Evolutionary conservation across 2,329 filamentous ascomycete species (phyloP).

Genomic region (Nemania sp.): DNA sequence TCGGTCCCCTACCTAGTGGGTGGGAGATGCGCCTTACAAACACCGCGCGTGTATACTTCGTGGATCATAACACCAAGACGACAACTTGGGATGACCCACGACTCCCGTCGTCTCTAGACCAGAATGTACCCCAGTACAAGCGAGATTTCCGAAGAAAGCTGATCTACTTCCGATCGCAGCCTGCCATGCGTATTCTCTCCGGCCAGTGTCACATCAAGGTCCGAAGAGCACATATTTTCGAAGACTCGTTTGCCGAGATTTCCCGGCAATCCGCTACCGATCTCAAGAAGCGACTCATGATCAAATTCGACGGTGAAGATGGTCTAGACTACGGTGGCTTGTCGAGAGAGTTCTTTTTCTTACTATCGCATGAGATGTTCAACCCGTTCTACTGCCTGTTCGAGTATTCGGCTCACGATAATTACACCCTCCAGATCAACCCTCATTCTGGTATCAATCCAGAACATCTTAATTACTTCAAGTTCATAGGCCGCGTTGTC

Average conservation of each 20-base stretch:
- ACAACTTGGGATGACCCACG: slow-evolving; percentile 99
- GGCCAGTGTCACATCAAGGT: slow-evolving; percentile 99
- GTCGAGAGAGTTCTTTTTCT: slow-evolving; percentile 98
- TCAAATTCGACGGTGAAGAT: slow-evolving; percentile 99
- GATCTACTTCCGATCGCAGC: slow-evolving; percentile 99
- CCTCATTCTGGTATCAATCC: slow-evolving; percentile 99
- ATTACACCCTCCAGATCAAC: slow-evolving; percentile 99
- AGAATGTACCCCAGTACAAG: slow-evolving; percentile 99
- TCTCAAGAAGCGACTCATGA: slow-evolving; percentile 98
- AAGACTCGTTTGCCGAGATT: slow-evolving; percentile 98
- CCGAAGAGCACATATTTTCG: slow-evolving; percentile 93
- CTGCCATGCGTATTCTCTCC: slow-evolving; percentile 90
- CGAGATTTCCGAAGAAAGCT: slow-evolving; percentile 97
- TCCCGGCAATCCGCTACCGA: slow-evolving; percentile 95
- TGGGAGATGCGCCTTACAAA: slow-evolving; percentile 99
- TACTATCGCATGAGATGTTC: slow-evolving; percentile 99
- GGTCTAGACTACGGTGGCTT: slow-evolving; percentile 97
- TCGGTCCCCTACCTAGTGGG: slow-evolving; percentile 91
- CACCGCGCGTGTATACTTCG: slow-evolving; percentile 96
- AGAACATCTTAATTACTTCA: slow-evolving; percentile 99
- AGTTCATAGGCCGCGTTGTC: slow-evolving; percentile 97
- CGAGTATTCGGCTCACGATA: slow-evolving; percentile 99
- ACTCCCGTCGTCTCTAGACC: slow-evolving; percentile 91
- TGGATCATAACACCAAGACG: slow-evolving; percentile 99
- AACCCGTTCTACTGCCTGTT: slow-evolving; percentile 99